Base-by-base conservation (phyloP, 2,329 filamentous ascomycete species). In the Raffaelea arxii region DNA sequence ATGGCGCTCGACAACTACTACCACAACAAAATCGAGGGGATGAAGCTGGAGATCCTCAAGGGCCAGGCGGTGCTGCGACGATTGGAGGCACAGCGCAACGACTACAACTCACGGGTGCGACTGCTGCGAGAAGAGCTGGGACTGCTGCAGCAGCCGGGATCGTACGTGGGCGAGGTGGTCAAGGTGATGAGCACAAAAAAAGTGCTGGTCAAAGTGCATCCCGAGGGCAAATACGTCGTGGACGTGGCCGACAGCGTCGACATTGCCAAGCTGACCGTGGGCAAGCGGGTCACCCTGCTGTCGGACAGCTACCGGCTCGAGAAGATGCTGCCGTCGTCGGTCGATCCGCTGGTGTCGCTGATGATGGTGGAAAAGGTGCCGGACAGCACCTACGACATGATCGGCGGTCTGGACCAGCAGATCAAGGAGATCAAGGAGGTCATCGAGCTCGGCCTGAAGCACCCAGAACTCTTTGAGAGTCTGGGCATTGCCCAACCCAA, bases 311-410 rank as follows among this genome's bases (percentile, higher is more conserved):
- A 98, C 77, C 96, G 96, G 70, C 83, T 98, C 59, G 92, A 97
- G 64, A 96, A 96, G 74, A 94, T 97, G 71, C 81, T 98, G 10
- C 92, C 92, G 19, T 97, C 92, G 46, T 98, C 92, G 19, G 92
- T 98, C 62, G 92, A 98, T 62, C 92, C 92, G 32, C 84, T 98
- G 49, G 92, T 98, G 48, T 98, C 92, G 30, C 86, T 98, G 64
- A 98, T 98, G 92, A 98, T 98, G 92, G 92, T 98, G 44, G 92
- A 98, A 65, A 98, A 98, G 76, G 92, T 98, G 16, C 92, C 92
- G 16, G 92, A 98, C 74, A 96, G 89, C 72, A 98, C 92, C 63
- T 98, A 98, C 74, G 92, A 98, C 71, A 98, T 98, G 92, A 98
- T 98, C 65, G 92, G 92, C 69, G 92, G 92, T 56, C 73, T 98